Percentiles rank a stretch among this genome's conserved stretches.
Conservation (phyloP, 176 grass and related monocot species). For the Avena atlantica region DNA sequence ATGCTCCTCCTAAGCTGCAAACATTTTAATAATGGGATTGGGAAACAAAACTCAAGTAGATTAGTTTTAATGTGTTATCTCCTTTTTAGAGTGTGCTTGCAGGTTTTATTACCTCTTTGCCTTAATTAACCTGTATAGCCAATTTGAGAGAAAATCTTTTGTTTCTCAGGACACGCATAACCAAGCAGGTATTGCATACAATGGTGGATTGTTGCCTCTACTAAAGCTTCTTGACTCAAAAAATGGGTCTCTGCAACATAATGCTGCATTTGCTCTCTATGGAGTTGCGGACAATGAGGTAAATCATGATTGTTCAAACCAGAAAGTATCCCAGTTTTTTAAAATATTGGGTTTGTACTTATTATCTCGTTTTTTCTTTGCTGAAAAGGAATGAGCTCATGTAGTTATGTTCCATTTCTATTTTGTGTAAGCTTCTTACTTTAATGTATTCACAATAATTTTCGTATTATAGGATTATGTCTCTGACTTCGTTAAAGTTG, state of each 20-base stretch:
- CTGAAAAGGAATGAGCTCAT: constrained; percentile 26
- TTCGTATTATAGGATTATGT: constrained; percentile 81
- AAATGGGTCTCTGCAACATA: constrained; percentile 98
- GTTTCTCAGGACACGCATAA: constrained; percentile 86
- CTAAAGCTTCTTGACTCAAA: constrained; percentile 99
- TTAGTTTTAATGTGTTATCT: constrained; percentile 28
- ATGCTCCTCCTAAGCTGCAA: constrained; percentile 2
- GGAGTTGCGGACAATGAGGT: constrained; percentile 99
- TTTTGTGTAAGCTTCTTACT: constrained; percentile 41
- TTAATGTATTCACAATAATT: constrained; percentile 25
- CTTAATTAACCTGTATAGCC: not conserved
- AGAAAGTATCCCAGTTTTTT: constrained; percentile 1
- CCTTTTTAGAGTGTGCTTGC: not conserved
- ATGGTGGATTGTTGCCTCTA: constrained; percentile 91
- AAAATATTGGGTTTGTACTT: not conserved
- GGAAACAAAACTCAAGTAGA: not conserved
- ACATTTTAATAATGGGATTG: not conserved
- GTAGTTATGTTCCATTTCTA: constrained; percentile 17
- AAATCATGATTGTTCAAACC: constrained; percentile 32
- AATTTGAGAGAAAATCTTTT: constrained; percentile 34
- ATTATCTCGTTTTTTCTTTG: not conserved
- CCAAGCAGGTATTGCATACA: constrained; percentile 99
- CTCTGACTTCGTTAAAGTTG: constrained; percentile 96
- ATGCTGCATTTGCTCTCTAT: constrained; percentile 99
- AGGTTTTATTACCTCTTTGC: not conserved